phyloP scores from a whole-genome alignment of 73 alveolate species.

The Paramecium biaurelia region DNA sequence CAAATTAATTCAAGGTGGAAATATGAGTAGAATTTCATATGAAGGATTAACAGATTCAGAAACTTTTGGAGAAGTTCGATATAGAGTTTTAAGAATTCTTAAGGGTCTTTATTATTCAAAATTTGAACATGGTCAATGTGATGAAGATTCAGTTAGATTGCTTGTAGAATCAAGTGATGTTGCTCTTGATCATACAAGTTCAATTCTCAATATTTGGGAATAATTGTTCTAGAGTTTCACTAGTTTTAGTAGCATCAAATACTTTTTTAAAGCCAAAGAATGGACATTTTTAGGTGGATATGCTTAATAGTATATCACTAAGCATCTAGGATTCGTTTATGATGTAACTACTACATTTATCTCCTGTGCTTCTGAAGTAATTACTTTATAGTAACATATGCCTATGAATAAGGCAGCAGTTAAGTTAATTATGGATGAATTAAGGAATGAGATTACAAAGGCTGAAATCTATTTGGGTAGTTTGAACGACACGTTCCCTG shows the following conservation, averaged over 20 bases:
- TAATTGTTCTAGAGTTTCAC: constrained; percentile 40
- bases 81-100: constrained; percentile 65
- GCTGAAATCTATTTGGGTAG: constrained; percentile 58
- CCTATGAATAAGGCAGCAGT: constrained; percentile 57
- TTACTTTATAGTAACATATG: constrained; percentile 1
- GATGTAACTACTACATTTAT: constrained; percentile 68
- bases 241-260: constrained; percentile 26
- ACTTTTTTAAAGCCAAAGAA: constrained; percentile 50
- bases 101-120: constrained; percentile 66
- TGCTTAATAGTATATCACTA: constrained; percentile 54
- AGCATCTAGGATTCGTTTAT: constrained; percentile 64
- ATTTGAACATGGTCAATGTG: constrained; percentile 68
- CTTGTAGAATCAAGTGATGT: constrained; percentile 67
- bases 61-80: constrained; percentile 64
- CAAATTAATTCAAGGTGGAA: background rate
- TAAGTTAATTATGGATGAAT: constrained; percentile 46
- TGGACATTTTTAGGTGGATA: constrained; percentile 52
- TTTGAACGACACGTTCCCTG: constrained; percentile 63
- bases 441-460: constrained; percentile 9
- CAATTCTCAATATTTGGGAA: constrained; percentile 52
- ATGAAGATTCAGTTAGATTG: constrained; percentile 51
- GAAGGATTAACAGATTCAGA: constrained; percentile 61
- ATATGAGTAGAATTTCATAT: constrained; percentile 30
- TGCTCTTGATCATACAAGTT: constrained; percentile 64
- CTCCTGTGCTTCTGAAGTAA: constrained; percentile 40